Base-by-base conservation (phyloP, 2,329 filamentous ascomycete genomes). In the Didymellaceae sp. region DNA sequence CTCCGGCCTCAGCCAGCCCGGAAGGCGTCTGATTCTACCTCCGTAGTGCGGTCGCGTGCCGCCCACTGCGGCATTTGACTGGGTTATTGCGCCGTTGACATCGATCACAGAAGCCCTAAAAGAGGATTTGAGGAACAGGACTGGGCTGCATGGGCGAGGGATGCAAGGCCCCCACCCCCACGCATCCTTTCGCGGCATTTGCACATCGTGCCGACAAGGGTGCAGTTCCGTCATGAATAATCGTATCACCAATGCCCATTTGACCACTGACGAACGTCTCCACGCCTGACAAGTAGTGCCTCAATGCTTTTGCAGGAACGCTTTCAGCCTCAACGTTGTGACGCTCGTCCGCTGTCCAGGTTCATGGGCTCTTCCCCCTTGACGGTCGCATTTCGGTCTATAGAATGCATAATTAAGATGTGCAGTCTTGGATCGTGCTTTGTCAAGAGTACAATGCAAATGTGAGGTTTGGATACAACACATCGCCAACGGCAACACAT, bases 221-320 rank as follows among this genome's bases (percentile, higher is more conserved):
- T 17, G 9, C 37, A 47, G 51, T 63, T 62, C 61, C 45, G 39
- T 56, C 55, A 62, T 53, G 63, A 59, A 63, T 68, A 71, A 71
- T 70, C 55, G 66, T 67, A 69, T 65, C 59, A 67, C 66, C 28
- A 48, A 30, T 45, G 35, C 30, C 56, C 57, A 61, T 55, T n/a
- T 59, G 25, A 51, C 25, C 21, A 33, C 42, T 22, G 26, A 17
- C 42, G 32, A 25, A 5, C 18, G 17, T 33, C 43, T 42, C 48
- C 16, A 37, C 41, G 37, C 47, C 40, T 44, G 13, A 22, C 7
- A 17, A 33, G 46, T 22, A 7, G 25, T 41, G 22, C 41, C 37
- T 45, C 42, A 37, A 26, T 34, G 42, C 35, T 45, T 32, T 34
- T 31, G 14, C 34, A 41, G 35, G 11, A 24, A 22, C 10, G 13